Conservation (phyloP, 2,329 filamentous ascomycete species). For the Ophiocordyceps camponoti-saundersi region DNA sequence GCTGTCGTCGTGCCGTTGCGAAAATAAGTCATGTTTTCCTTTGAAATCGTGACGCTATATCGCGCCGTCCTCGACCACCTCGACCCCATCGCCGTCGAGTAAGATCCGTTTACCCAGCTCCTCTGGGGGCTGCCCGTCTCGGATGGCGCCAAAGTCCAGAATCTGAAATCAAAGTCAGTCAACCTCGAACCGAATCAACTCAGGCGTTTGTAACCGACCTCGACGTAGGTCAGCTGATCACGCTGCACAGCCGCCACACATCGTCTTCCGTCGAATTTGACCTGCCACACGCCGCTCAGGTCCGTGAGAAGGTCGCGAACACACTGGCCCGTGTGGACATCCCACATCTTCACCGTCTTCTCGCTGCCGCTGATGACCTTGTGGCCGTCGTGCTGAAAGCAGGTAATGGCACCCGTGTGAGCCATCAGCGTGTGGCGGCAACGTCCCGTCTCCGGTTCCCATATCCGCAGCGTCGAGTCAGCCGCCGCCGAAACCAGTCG, state of each 20-base stretch:
- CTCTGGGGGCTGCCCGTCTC: constrained; percentile 66
- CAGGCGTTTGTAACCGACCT: constrained; percentile 40
- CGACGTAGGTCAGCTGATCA: constrained; percentile 82
- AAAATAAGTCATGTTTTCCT: neutral
- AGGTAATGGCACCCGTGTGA: constrained; percentile 94
- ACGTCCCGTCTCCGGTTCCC: constrained; percentile 85
- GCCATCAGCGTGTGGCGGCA: constrained; percentile 83
- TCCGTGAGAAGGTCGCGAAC: constrained; percentile 86
- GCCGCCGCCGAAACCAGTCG: constrained; percentile 88
- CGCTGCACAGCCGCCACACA: constrained; percentile 95
- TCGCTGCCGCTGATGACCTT: constrained; percentile 96
- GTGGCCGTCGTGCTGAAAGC: constrained; percentile 91
- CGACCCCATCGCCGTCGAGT: constrained; percentile 39
- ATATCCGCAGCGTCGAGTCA: constrained; percentile 87
- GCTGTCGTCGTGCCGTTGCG: too few species aligned
- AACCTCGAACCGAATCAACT: neutral
- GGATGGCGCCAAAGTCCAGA: constrained; percentile 86
- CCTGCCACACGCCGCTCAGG: constrained; percentile 95
- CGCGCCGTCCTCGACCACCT: constrained; percentile 28
- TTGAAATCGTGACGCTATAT: neutral
- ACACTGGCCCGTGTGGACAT: constrained; percentile 80
- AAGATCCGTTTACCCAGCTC: constrained; percentile 65
- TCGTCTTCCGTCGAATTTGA: constrained; percentile 87
- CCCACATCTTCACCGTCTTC: constrained; percentile 96
- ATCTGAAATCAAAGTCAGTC: constrained; percentile 39